Percentiles rank a stretch among this genome's conserved stretches.
phyloP scores from a whole-genome alignment of 306 rosid species.

The Cicer bijugum region DNA sequence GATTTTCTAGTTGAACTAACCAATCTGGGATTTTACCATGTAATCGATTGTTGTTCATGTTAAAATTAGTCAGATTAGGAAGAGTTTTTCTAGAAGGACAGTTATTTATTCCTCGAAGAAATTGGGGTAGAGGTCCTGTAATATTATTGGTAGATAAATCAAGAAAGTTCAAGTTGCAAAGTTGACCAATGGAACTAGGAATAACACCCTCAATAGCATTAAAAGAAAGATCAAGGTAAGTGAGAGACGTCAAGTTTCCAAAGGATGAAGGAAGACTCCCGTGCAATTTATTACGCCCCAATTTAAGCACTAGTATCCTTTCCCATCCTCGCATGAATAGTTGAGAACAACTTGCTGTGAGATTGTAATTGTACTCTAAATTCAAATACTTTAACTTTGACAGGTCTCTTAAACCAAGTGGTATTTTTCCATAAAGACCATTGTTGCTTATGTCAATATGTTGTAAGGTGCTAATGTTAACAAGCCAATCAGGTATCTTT shows the following conservation, averaged over 20 bases:
- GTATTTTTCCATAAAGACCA: slow-evolving; percentile 54
- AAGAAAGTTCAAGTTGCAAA: slow-evolving; percentile 40
- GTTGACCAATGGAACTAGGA: slow-evolving; percentile 50
- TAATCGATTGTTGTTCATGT: neutral
- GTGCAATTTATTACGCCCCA: slow-evolving; percentile 41
- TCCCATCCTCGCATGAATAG: slow-evolving; percentile 51
- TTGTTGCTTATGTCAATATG: slow-evolving; percentile 22
- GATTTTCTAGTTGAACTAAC: neutral
- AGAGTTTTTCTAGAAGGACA: neutral
- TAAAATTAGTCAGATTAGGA: neutral
- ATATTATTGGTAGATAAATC: neutral
- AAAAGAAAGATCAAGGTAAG: neutral
- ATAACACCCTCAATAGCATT: slow-evolving; percentile 50
- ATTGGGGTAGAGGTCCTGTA: neutral
- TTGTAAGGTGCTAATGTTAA: slow-evolving; percentile 49
- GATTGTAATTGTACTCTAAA: slow-evolving; percentile 31
- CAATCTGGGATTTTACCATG: slow-evolving; percentile 3
- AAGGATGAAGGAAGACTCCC: slow-evolving; percentile 50
- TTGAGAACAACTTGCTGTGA: slow-evolving; percentile 51
- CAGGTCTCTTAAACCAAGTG: slow-evolving; percentile 49
- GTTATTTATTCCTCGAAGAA: neutral
- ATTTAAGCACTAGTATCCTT: slow-evolving; percentile 36
- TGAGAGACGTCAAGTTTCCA: slow-evolving; percentile 58
- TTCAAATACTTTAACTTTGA: slow-evolving; percentile 41
- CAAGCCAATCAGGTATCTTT: slow-evolving; percentile 55